These are phyloP conservation scores for Phytophthora sansomeana DNA, from an alignment of 352 stramenopile genomes.

Conservation along the genomic window DNA sequence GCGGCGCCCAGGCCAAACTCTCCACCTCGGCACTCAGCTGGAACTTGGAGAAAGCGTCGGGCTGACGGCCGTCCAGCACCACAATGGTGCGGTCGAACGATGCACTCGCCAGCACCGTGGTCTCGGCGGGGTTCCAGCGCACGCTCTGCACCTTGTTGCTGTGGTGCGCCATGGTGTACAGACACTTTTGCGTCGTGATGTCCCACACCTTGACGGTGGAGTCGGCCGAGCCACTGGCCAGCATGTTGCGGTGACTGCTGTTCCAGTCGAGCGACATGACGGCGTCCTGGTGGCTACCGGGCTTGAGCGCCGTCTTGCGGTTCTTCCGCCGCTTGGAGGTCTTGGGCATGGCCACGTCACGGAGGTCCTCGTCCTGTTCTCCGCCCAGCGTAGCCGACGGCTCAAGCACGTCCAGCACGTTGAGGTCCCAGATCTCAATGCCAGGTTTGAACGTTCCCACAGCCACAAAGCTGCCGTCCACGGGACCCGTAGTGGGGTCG, in stretches of 20 bases:
- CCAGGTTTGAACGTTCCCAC: slow-evolving; percentile 99
- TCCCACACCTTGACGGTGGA: slow-evolving; percentile 98
- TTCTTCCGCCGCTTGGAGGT: slow-evolving; percentile 81
- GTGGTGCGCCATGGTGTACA: slow-evolving; percentile 98
- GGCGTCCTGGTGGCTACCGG: slow-evolving; percentile 97
- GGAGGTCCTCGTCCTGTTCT: slow-evolving; percentile 86
- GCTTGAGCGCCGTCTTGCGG: slow-evolving; percentile 76
- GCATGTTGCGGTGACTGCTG: slow-evolving; percentile 95
- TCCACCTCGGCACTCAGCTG: slow-evolving; percentile 89
- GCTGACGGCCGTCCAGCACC: slow-evolving; percentile 93
- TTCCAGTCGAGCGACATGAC: slow-evolving; percentile 99
- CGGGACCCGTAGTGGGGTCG: slow-evolving; percentile 62
- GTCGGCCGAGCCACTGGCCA: slow-evolving; percentile 98
- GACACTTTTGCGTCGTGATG: slow-evolving; percentile 92
- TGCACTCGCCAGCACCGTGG: slow-evolving; percentile 95
- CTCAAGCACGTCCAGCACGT: slow-evolving; percentile 99
- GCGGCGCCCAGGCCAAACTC: slow-evolving; percentile 94
- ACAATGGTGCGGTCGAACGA: slow-evolving; percentile 96
- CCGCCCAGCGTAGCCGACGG: slow-evolving; percentile 95
- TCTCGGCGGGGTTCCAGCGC: slow-evolving; percentile 96
- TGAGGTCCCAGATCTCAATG: slow-evolving; percentile 99
- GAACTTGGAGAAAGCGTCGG: slow-evolving; percentile 85
- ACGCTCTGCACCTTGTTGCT: slow-evolving; percentile 98
- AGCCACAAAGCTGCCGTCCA: slow-evolving; percentile 97
- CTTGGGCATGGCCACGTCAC: slow-evolving; percentile 83